Evolutionary conservation across 2,329 filamentous ascomycete genomes (phyloP), one percentile per base, ranked within the genome.

Genomic region (Pleomassaria siparia): DNA sequence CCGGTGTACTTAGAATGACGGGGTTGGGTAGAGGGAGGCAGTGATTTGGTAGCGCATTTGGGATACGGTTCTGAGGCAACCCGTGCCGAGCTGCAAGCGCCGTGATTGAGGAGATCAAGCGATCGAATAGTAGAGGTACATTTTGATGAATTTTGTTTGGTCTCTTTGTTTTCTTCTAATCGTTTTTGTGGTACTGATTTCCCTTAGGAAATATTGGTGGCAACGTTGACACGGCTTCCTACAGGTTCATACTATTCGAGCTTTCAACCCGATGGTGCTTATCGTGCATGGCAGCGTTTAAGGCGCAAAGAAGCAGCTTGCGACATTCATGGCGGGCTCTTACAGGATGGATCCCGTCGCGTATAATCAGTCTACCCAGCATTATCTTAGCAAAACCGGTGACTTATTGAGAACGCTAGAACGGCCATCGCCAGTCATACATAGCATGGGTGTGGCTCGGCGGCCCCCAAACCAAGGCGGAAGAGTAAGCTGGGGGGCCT

Each of bases 1-100:
- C 94, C 94, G 24, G 89, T 96, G 53, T 96, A 91, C 72, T 77
- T 96, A 50, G 72, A 71, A 33, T 69, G 64, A 47, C 8, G 15
- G 8, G 6, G 15, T 13, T 30, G 25, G 25, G 25, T 12, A 28
- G 25, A 8, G 25, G 8, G 15, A 30, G 5, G 12, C 13, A 13
- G 12, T 13, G 13, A 13, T 30, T 6, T 13, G 12, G 29, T n/a
- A 35, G 8, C 15, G 32, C 32, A 13, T 6, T 20, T 6, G 8
- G 32, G 32, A n/a, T 15, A 32, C n/a, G 12, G 32, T 20, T 26
- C 12, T 30, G 29, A n/a, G 29, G 29, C 10, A n/a, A n/a, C 10
- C 10, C 29, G 29, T 30, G 6, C 25, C 12, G 25, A 12, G 25
- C 25, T 28, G 25, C 25, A 7, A 28, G 12, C 8, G 25, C 25